phyloP scores from a whole-genome alignment of 192 early-diverging fungal genomes.

The Cladochytrium replicatum region DNA sequence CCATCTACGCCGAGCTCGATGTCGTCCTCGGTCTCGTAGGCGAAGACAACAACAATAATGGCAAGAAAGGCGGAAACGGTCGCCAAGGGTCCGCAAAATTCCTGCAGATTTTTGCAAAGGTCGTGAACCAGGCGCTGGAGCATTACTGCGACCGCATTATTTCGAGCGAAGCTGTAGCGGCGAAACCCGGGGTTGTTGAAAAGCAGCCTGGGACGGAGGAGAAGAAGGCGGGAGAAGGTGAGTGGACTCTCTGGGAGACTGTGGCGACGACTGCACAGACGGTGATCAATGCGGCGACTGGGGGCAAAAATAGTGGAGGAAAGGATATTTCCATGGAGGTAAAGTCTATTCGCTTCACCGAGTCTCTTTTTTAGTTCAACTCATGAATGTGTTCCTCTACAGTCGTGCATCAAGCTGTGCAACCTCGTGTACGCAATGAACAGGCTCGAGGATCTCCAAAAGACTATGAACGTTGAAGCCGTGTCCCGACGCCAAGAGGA shows the following conservation, averaged over 20 bases:
- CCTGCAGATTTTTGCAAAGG: constrained; percentile 7
- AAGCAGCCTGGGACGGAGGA: constrained; percentile 13
- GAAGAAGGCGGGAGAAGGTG: constrained; percentile 4
- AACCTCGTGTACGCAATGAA: constrained; percentile 43
- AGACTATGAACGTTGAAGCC: constrained; percentile 36
- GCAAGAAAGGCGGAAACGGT: no score
- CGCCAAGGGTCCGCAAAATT: no score
- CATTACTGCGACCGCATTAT: constrained; percentile 46
- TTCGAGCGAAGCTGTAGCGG: constrained; percentile 11
- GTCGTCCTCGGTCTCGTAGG: constrained; percentile 36
- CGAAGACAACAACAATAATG: constrained; percentile 1
- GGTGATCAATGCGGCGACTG: constrained; percentile 4
- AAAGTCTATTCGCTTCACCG: constrained; percentile 6
- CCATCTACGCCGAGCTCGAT: constrained; percentile 39
- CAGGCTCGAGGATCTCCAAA: constrained; percentile 42
- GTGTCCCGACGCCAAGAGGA: constrained; percentile 30
- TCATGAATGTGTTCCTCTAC: constrained; percentile 7
- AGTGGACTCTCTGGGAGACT: neutral
- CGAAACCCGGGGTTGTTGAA: no score
- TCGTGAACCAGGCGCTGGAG: constrained; percentile 40
- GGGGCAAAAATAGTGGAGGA: constrained; percentile 24
- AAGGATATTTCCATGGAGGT: constrained; percentile 40
- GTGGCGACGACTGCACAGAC: constrained; percentile 2
- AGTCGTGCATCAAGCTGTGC: constrained; percentile 50
- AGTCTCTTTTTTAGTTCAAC: neutral